Percentiles rank a stretch among this genome's conserved stretches.
Conservation (phyloP, 208 protist genomes). For the Phytomonas sp. region DNA sequence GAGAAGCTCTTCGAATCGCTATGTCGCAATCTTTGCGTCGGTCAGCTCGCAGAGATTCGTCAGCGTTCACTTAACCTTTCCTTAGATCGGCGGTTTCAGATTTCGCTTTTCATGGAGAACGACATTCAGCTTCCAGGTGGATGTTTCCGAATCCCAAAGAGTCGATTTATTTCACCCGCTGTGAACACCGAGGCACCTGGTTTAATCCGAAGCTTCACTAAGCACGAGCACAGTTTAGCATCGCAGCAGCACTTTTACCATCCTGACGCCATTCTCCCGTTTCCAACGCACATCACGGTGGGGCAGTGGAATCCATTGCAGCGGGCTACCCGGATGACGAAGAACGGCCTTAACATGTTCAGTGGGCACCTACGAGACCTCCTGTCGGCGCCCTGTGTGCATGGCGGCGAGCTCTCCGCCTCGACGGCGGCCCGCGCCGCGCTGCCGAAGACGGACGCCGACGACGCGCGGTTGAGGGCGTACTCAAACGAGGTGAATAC, state of each 20-base stretch:
- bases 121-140: slow-evolving; percentile 61
- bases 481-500: slow-evolving; percentile 51
- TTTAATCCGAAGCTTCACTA: slow-evolving; percentile 12
- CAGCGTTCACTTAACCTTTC: slow-evolving; percentile 71
- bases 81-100: slow-evolving; percentile 52
- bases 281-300: slow-evolving; percentile 23
- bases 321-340: slow-evolving; percentile 24
- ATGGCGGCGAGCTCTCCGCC: neutral
- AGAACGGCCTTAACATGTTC: slow-evolving; percentile 30
- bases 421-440: too few species aligned
- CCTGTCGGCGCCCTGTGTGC: neutral
- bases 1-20: slow-evolving; percentile 23
- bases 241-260: slow-evolving; percentile 28
- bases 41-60: slow-evolving; percentile 50
- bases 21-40: slow-evolving; percentile 16
- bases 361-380: neutral
- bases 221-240: slow-evolving; percentile 10
- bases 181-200: slow-evolving; percentile 43
- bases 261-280: slow-evolving; percentile 27
- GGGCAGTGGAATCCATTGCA: slow-evolving; percentile 35
- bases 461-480: slow-evolving; percentile 17
- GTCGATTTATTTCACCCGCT: slow-evolving; percentile 33
- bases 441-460: neutral
- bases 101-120: slow-evolving; percentile 80
- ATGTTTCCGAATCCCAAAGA: slow-evolving; percentile 41